Evolutionary conservation across 2,329 filamentous ascomycete species (phyloP).

Genomic region (Plectosphaerella sp.): DNA sequence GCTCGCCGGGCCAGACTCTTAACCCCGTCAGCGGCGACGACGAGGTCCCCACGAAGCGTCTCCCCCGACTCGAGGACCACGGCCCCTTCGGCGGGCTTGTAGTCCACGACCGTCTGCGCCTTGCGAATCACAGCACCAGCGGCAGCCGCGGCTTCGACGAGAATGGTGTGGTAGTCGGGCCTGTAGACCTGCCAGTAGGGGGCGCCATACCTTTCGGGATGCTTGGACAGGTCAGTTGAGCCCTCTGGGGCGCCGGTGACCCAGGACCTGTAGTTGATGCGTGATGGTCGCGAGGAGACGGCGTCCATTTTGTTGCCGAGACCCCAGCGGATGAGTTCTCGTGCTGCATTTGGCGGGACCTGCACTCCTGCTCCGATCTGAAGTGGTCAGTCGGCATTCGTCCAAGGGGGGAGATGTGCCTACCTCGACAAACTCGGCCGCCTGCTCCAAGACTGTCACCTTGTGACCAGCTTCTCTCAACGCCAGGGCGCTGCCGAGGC

Average conservation of each 20-base stretch:
- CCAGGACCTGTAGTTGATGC: conserved; percentile 1
- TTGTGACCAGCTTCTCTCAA: conserved; percentile 7
- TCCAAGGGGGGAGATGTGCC: neutral
- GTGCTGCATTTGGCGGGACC: conserved; percentile 10
- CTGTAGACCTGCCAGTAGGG: conserved; percentile 7
- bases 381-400: neutral
- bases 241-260: neutral
- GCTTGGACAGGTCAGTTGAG: conserved; percentile 1
- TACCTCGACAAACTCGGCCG: conserved; percentile 10
- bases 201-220: conserved; percentile 4
- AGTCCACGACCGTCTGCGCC: neutral
- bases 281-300: conserved; percentile 1
- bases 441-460: conserved; percentile 11
- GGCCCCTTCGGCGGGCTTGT: conserved; percentile 2
- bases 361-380: conserved; percentile 12
- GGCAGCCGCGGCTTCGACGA: conserved; percentile 3
- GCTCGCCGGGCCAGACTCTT: conserved; percentile 1
- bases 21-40: conserved; percentile 7
- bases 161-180: conserved; percentile 7
- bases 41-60: neutral
- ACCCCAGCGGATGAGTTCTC: conserved; percentile 12
- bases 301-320: conserved; percentile 9
- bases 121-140: conserved; percentile 1
- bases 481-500: conserved; percentile 9
- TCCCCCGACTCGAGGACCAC: conserved; percentile 3